phyloP scores from a whole-genome alignment of 441 rosid genomes.

The Syzygium syzygioides region DNA sequence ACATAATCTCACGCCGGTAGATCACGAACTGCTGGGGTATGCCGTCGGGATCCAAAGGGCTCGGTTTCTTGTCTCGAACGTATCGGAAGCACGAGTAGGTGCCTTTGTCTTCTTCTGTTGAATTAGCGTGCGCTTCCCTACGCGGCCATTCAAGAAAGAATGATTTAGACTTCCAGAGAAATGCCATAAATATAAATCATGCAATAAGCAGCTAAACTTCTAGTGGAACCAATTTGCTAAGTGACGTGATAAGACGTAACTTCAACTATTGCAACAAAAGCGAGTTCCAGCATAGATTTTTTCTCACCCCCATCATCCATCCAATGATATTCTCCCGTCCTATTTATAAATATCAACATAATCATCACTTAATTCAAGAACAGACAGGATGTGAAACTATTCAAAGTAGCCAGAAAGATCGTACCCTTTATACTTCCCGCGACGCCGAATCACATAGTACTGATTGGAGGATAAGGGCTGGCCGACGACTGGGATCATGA shows the following conservation, averaged over 20 bases:
- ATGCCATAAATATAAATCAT: neutral
- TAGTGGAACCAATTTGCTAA: too few relatives aligned
- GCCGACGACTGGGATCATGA: too few relatives aligned
- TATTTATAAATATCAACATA: neutral
- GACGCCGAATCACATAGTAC: too few relatives aligned
- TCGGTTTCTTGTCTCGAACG: conserved; percentile 26
- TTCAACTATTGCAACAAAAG: too few relatives aligned
- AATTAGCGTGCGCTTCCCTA: conserved; percentile 34
- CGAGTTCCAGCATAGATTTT: neutral
- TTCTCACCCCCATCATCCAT: neutral
- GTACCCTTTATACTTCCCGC: too few relatives aligned
- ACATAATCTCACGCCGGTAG: neutral
- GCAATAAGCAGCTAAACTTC: neutral
- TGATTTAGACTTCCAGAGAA: neutral
- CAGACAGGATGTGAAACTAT: too few relatives aligned
- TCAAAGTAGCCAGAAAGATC: too few relatives aligned
- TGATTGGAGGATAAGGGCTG: too few relatives aligned
- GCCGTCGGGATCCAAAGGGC: conserved; percentile 23
- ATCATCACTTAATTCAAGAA: neutral
- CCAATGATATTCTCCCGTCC: neutral
- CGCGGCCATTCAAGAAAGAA: neutral
- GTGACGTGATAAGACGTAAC: neutral
- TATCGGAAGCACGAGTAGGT: conserved; percentile 35
- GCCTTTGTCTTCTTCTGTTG: conserved; percentile 40
- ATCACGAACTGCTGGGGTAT: conserved; percentile 45